phyloP scores from a whole-genome alignment of 208 protist species.

The Leishmania lainsoni region DNA sequence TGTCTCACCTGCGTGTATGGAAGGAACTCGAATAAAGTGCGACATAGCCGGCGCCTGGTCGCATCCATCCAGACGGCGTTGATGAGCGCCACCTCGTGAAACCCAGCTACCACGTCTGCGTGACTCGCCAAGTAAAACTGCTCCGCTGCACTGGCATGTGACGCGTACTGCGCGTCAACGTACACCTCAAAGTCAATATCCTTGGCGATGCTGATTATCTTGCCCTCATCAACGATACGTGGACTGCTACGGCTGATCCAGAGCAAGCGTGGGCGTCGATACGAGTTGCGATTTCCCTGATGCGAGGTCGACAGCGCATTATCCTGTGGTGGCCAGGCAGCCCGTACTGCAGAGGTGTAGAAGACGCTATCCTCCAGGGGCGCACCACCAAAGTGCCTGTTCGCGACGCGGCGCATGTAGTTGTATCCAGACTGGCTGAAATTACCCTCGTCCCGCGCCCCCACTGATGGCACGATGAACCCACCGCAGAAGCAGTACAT shows the following conservation, averaged over 20 bases:
- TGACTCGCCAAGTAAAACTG: constrained; percentile 50
- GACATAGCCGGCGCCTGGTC: constrained; percentile 22
- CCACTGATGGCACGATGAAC: constrained; percentile 20
- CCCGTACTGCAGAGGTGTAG: constrained; percentile 8
- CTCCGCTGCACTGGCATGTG: constrained; percentile 26
- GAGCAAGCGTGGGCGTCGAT: constrained; percentile 32
- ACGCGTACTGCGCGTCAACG: constrained; percentile 21
- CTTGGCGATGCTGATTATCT: constrained; percentile 29
- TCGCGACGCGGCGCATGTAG: constrained; percentile 18
- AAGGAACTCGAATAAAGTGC: constrained; percentile 44
- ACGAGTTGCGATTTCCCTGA: not conserved
- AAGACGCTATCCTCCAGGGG: constrained; percentile 9
- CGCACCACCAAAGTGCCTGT: constrained; percentile 27
- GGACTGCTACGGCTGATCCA: constrained; percentile 33
- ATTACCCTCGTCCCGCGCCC: not conserved
- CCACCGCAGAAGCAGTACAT: constrained; percentile 53
- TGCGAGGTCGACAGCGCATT: constrained; percentile 2
- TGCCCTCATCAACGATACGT: constrained; percentile 28
- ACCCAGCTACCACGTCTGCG: constrained; percentile 53
- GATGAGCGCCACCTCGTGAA: constrained; percentile 42
- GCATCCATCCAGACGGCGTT: constrained; percentile 55
- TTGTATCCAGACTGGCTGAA: constrained; percentile 14
- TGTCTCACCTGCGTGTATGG: constrained; percentile 34
- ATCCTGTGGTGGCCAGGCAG: constrained; percentile 11
- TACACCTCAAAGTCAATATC: constrained; percentile 48